Conservation (phyloP, 1,284 basidiomycete species). For the Amylostereum chailletii region DNA sequence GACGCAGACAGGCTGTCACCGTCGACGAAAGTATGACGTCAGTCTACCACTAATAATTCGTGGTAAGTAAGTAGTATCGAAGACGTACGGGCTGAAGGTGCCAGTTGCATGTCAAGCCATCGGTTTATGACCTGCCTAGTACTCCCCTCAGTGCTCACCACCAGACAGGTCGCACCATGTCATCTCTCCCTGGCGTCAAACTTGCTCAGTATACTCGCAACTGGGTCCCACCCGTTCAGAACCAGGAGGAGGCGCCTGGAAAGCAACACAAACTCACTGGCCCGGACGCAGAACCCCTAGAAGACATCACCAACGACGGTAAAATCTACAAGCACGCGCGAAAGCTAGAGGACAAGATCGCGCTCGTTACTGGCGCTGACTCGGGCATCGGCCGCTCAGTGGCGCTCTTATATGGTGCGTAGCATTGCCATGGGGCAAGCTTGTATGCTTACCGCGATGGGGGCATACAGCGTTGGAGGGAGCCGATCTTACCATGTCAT, state of each 20-base stretch:
- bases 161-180: no score
- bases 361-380: slow-evolving; percentile 42
- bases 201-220: no score
- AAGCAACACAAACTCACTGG: slow-evolving; percentile 12
- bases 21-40: no score
- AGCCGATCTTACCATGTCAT: slow-evolving; percentile 43
- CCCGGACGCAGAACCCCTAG: slow-evolving; percentile 31
- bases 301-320: slow-evolving; percentile 42
- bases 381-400: slow-evolving; percentile 36
- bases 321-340: slow-evolving; percentile 29
- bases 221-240: slow-evolving; percentile 16
- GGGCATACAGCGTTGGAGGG: slow-evolving; percentile 40
- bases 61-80: no score
- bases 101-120: no score
- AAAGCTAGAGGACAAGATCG: slow-evolving; percentile 39
- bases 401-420: slow-evolving; percentile 28
- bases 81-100: no score
- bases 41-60: no score
- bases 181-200: no score
- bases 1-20: no score
- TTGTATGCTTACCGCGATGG: neutral
- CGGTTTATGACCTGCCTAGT: no score
- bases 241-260: slow-evolving; percentile 9
- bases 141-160: no score
- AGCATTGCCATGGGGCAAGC: slow-evolving; percentile 6